A percentile compares a stretch with the other conserved stretches of the same genome.
Conservation (phyloP, 192 early-diverging fungal species). For the Martensiomyces pterosporus region DNA sequence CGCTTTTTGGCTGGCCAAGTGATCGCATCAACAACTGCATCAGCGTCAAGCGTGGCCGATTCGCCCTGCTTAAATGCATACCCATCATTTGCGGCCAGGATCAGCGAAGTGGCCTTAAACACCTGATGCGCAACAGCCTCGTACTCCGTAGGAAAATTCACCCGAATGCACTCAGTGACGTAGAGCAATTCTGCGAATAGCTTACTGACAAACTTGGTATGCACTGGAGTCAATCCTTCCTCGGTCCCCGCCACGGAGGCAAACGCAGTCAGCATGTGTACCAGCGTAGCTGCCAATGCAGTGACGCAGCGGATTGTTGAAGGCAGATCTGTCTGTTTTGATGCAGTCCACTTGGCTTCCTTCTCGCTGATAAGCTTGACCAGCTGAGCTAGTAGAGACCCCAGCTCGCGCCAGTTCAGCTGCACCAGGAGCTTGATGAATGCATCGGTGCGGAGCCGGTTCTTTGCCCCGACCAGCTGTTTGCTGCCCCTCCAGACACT, state of each 20-base stretch:
- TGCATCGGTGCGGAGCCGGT: slow-evolving; percentile 11
- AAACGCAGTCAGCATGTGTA: no score
- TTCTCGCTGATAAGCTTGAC: slow-evolving; percentile 4
- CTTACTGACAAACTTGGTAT: not conserved
- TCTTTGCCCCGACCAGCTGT: slow-evolving; percentile 3
- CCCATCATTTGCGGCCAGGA: not conserved
- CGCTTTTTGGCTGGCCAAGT: not conserved
- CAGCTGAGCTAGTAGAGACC: slow-evolving; percentile 22
- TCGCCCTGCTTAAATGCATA: no score
- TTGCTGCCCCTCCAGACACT: slow-evolving; percentile 24
- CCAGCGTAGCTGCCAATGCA: no score
- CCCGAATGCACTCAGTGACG: not conserved
- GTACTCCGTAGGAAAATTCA: not conserved
- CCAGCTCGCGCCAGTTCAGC: slow-evolving; percentile 34
- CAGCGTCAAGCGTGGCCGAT: not conserved
- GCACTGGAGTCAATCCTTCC: not conserved
- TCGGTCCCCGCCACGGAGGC: no score
- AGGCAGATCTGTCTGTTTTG: no score
- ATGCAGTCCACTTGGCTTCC: no score
- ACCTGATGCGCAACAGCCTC: not conserved
- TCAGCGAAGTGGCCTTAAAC: not conserved
- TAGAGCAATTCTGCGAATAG: not conserved
- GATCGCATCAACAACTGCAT: not conserved
- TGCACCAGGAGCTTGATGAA: slow-evolving; percentile 5
- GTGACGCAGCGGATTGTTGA: no score